A percentile compares a stretch with the other conserved stretches of the same genome.
phyloP scores from a whole-genome alignment of 257 asterid genomes.

The Galeopsis tetrahit region DNA sequence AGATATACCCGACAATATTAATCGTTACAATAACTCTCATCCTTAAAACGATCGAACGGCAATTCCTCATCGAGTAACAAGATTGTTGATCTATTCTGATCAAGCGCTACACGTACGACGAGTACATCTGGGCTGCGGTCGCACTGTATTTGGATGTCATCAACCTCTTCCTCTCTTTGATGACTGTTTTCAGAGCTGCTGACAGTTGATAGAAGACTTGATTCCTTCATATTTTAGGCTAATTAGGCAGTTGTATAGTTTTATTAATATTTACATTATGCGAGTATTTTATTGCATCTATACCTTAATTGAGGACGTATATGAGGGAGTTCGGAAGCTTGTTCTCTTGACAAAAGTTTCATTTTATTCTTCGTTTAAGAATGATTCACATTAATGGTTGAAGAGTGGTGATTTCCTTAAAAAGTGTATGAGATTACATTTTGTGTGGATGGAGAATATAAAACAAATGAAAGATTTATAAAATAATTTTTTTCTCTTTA shows the following conservation, averaged over 20 bases:
- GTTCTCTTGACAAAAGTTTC: conserved; percentile 20
- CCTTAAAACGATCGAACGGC: too few relatives aligned
- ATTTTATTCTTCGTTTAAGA: not conserved
- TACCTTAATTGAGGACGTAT: not conserved
- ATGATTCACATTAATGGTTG: too few relatives aligned
- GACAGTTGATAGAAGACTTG: conserved; percentile 28
- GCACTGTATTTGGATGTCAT: conserved; percentile 61
- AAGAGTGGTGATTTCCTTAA: too few relatives aligned
- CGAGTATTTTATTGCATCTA: not conserved
- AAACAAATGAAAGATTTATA: too few relatives aligned
- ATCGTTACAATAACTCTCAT: too few relatives aligned
- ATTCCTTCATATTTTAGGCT: not conserved
- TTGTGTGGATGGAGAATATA: too few relatives aligned
- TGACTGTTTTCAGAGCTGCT: conserved; percentile 47
- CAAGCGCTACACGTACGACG: conserved; percentile 57
- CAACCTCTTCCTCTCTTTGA: conserved; percentile 51
- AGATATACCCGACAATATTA: too few relatives aligned
- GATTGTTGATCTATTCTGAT: conserved; percentile 35
- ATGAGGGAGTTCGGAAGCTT: too few relatives aligned
- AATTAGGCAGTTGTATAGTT: not conserved
- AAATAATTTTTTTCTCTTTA: too few relatives aligned
- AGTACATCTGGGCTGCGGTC: conserved; percentile 60
- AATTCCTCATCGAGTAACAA: too few relatives aligned
- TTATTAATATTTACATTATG: not conserved
- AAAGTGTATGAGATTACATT: too few relatives aligned